A percentile compares a stretch with the other conserved stretches of the same genome.
phyloP scores from a whole-genome alignment of 2,329 filamentous ascomycete species.

The Didymella lethalis region DNA sequence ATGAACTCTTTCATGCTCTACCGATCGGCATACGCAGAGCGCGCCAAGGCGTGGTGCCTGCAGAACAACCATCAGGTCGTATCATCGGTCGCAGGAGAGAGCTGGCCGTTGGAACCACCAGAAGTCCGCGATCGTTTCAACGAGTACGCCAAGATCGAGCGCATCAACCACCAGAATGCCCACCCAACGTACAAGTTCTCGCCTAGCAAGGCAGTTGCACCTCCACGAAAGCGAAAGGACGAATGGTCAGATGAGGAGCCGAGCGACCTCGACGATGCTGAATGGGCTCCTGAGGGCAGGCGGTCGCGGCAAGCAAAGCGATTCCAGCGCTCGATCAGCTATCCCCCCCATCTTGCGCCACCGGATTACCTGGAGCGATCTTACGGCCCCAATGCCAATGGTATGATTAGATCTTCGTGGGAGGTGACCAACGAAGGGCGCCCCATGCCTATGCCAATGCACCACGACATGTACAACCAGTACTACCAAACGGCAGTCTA shows the following conservation, averaged over 20 bases:
- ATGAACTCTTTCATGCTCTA: constrained; percentile 99
- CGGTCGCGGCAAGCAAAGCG: constrained; percentile 35
- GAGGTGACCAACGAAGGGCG: constrained; percentile 61
- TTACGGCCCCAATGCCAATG: constrained; percentile 39
- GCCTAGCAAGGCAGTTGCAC: constrained; percentile 71
- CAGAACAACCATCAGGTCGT: constrained; percentile 95
- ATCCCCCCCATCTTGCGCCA: constrained; percentile 34
- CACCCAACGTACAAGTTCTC: constrained; percentile 95
- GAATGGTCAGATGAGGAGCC: constrained; percentile 50
- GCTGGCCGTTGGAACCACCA: constrained; percentile 83
- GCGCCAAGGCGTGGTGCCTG: constrained; percentile 80
- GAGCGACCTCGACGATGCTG: constrained; percentile 54
- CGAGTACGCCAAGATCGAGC: constrained; percentile 78
- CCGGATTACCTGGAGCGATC: constrained; percentile 39
- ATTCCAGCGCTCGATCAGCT: constrained; percentile 37
- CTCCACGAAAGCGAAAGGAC: constrained; percentile 59
- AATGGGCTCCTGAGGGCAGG: constrained; percentile 47
- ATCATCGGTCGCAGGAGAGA: constrained; percentile 83
- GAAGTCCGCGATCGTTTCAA: constrained; percentile 78
- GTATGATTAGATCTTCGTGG: constrained; percentile 60
- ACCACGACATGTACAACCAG: constrained; percentile 55
- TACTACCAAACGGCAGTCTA: constrained; percentile 62
- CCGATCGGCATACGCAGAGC: constrained; percentile 87
- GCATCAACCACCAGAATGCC: constrained; percentile 82
- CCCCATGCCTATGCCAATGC: constrained; percentile 54